Evolutionary conservation across 2,329 filamentous ascomycete species (phyloP), one percentile per base, ranked within the genome.

Genomic region (Talaromyces piceae): DNA sequence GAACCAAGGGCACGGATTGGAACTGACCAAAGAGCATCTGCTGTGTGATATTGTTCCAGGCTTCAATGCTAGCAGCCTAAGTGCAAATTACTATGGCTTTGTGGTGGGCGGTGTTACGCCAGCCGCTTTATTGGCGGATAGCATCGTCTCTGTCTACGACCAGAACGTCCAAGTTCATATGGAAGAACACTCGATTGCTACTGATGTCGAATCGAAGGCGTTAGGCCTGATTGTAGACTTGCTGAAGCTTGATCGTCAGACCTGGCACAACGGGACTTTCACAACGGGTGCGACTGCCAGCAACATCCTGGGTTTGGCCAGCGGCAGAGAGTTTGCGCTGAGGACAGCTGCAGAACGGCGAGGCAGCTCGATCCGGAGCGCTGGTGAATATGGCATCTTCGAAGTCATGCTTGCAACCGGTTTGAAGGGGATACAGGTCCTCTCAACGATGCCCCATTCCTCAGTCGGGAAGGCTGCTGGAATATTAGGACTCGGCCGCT

Each of bases 121-220:
- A 5, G 82, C 89, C 22, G 90, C 90, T 27, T 78, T 86, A 58
- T 80, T 88, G 49, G 91, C 89, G 1, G 91, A 96, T 66, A 86
- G 89, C 57, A 70, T 95, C n/a, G 89, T 91, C 54, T 84, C 84
- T 4, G 78, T 81, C 7, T 79, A 85, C 54, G 91, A 96, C 64
- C 88, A 95, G 65, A 95, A 91, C 66, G 83, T 90, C 4, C 79
- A 84, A 52, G 87, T 95, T 1, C 90, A 96, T 65, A 74, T 95
- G 1, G 84, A 88, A 0, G 73, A 75, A 18, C 87, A 95, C 66
- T 86, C 83, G 0, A 77, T 91, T 26, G 79, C 82, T 18, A 94
- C 89, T 0, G 79, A 83, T 22, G 78, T 96, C 8, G 91, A 96
- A 67, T 82, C 85, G 56, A 75, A 77, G 12, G 82, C 91, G 0